Evolutionary conservation across 495 filamentous ascomycete species (phyloP).

Genomic region (Aspergillus nidulans): DNA sequence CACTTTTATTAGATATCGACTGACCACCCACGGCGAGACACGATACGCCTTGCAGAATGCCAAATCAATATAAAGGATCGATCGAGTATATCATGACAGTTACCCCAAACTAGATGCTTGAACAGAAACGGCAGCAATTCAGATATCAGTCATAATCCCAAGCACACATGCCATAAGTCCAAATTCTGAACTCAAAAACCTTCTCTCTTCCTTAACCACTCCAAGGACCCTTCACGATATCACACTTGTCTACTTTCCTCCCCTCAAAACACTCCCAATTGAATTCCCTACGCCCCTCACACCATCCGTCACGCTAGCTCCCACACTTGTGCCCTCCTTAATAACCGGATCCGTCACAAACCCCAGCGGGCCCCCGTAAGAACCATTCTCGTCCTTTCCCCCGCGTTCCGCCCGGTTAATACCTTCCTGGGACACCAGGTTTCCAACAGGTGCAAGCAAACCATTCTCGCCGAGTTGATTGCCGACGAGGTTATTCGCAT

Average conservation of each 20-base stretch:
- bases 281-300: conserved; percentile 5
- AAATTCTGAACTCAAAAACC: too few relatives aligned
- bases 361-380: conserved; percentile 30
- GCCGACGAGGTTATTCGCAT: conserved; percentile 51
- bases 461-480: conserved; percentile 63
- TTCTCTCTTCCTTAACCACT: too few relatives aligned
- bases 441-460: conserved; percentile 54
- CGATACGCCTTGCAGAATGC: too few relatives aligned
- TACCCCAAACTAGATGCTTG: too few relatives aligned
- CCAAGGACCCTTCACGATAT: too few relatives aligned
- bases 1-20: too few relatives aligned
- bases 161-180: too few relatives aligned
- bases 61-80: too few relatives aligned
- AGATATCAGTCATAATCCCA: too few relatives aligned
- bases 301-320: not conserved
- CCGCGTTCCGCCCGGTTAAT: conserved; percentile 58
- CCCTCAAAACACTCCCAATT: not conserved
- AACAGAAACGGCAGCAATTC: too few relatives aligned
- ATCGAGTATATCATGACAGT: too few relatives aligned
- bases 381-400: conserved; percentile 57
- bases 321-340: conserved; percentile 8
- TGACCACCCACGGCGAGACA: too few relatives aligned
- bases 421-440: conserved; percentile 57
- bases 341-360: conserved; percentile 14
- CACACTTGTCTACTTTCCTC: not conserved